These are phyloP conservation scores for Trypanosomatidae sp. DNA, from an alignment of 208 protist species.

Conservation along the genomic window DNA sequence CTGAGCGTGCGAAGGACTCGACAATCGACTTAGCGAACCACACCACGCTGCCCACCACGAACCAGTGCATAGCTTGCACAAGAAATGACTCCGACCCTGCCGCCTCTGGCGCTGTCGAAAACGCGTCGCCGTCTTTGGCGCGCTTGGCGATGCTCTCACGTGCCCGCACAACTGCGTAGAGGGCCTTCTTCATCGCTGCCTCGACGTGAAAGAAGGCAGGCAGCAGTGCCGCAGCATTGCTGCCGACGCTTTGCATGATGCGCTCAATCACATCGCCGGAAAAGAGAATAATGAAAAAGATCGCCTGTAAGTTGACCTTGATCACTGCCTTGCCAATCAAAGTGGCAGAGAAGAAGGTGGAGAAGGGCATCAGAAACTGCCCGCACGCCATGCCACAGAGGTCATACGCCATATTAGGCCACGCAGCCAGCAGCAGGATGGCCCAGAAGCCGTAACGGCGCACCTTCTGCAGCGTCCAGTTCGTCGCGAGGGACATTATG, in stretches of 20 bases:
- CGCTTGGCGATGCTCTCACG: conserved; percentile 72
- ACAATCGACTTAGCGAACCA: conserved; percentile 90
- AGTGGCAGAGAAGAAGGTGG: conserved; percentile 96
- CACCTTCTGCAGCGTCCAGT: conserved; percentile 79
- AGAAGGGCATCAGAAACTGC: conserved; percentile 96
- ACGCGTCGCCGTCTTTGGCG: conserved; percentile 23
- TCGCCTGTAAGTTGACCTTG: conserved; percentile 88
- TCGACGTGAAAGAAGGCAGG: conserved; percentile 36
- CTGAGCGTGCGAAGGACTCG: conserved; percentile 73
- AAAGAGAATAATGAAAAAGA: conserved; percentile 91
- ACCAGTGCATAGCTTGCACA: conserved; percentile 46
- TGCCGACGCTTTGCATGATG: conserved; percentile 36
- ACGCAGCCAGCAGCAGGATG: conserved; percentile 93
- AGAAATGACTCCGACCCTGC: conserved; percentile 38
- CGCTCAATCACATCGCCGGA: conserved; percentile 81
- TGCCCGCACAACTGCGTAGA: conserved; percentile 49
- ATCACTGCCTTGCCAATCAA: conserved; percentile 95
- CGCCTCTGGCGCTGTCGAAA: conserved; percentile 5
- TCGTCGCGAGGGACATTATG: conserved; percentile 77
- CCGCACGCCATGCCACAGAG: conserved; percentile 96
- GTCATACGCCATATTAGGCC: conserved; percentile 98
- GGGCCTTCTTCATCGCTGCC: conserved; percentile 32
- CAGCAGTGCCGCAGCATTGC: conserved; percentile 17
- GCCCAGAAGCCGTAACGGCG: conserved; percentile 93
- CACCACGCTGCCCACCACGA: conserved; percentile 60